Evolutionary conservation across 2,329 filamentous ascomycete species (phyloP).

Genomic region (Aspergillus sp.): DNA sequence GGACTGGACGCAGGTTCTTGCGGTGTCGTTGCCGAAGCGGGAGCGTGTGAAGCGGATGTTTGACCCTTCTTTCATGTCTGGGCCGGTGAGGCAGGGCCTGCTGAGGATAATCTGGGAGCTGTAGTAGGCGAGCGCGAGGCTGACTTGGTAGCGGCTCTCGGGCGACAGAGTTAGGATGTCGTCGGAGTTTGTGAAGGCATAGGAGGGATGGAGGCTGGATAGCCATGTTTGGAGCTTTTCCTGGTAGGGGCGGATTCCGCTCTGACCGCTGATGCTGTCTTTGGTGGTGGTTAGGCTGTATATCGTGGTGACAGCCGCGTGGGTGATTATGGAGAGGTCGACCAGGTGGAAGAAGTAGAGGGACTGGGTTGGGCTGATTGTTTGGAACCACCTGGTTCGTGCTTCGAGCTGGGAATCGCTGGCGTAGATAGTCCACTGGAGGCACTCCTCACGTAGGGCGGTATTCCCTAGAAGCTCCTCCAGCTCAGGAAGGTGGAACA

Average conservation of each 20-base stretch:
- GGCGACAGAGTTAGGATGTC: neutral
- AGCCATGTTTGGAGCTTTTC: neutral
- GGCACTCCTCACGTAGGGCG: neutral
- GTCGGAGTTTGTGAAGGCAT: neutral
- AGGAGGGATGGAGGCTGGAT: neutral
- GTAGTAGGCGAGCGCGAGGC: neutral
- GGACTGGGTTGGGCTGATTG: neutral
- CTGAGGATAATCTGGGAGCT: conserved; percentile 5
- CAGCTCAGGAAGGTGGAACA: conserved; percentile 24
- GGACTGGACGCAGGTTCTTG: neutral
- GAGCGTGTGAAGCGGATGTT: conserved; percentile 1
- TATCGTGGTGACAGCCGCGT: neutral
- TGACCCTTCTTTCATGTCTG: neutral
- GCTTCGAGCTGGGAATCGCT: neutral
- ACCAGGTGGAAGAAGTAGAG: conserved; percentile 1
- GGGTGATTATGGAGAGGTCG: conserved; percentile 1
- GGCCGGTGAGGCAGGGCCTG: conserved; percentile 3
- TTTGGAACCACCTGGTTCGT: neutral
- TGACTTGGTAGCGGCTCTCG: neutral
- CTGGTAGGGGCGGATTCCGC: neutral
- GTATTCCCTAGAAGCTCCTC: conserved; percentile 1
- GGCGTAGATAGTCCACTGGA: neutral
- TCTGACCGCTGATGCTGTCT: neutral
- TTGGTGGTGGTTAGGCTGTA: neutral
- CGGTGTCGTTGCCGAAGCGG: conserved; percentile 1